phyloP scores from a whole-genome alignment of 1,139 yeast genomes.

The Zhuliangozyma blackwelliae region DNA sequence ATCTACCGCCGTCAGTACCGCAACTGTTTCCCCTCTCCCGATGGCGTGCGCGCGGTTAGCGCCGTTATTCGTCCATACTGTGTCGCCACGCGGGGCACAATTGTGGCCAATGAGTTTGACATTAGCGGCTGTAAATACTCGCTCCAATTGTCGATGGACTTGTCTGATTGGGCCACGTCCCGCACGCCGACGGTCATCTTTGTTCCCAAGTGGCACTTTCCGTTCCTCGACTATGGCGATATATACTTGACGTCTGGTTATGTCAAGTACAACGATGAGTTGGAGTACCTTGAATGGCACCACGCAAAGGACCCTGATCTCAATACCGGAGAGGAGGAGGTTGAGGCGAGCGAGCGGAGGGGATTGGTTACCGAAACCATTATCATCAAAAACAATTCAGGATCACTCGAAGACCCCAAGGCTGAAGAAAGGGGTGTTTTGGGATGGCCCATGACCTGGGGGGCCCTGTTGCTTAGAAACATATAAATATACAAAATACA shows the following conservation, averaged over 20 bases:
- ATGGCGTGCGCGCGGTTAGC: conserved; percentile 65
- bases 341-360: conserved; percentile 7
- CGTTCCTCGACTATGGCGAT: conserved; percentile 38
- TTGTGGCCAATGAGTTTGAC: conserved; percentile 51
- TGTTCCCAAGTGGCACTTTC: conserved; percentile 71
- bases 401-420: conserved; percentile 29
- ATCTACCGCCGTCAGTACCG: conserved; percentile 14
- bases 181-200: conserved; percentile 52
- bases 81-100: conserved; percentile 53
- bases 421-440: conserved; percentile 13
- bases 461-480: no score
- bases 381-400: conserved; percentile 38
- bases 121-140: conserved; percentile 42
- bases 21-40: conserved; percentile 40
- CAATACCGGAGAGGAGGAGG: background rate
- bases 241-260: conserved; percentile 52
- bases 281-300: conserved; percentile 66
- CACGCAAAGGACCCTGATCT: conserved; percentile 33
- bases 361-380: conserved; percentile 23
- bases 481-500: no score
- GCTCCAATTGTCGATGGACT: conserved; percentile 36
- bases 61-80: conserved; percentile 76
- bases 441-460: background rate
- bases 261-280: conserved; percentile 44
- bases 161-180: conserved; percentile 2